These are phyloP conservation scores for Termitomyces sp. DNA, from an alignment of 768 basidiomycete species.

Conservation along the genomic window DNA sequence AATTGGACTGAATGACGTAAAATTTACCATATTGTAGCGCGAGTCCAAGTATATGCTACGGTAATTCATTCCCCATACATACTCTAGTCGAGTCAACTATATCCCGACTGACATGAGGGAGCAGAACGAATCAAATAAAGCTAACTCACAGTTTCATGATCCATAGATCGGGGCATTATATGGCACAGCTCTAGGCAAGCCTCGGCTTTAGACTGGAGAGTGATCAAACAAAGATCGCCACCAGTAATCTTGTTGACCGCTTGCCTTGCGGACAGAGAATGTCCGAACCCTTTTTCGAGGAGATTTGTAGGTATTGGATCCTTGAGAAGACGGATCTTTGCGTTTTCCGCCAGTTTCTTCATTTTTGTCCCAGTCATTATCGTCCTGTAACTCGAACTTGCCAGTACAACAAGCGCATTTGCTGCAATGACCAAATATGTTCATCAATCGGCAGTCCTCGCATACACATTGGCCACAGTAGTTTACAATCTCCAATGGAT, in stretches of 20 bases:
- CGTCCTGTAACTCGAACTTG: neutral
- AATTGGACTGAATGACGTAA: neutral
- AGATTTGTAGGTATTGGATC: neutral
- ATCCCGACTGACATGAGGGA: neutral
- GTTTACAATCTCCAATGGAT: neutral
- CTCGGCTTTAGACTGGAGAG: neutral
- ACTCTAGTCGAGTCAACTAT: neutral
- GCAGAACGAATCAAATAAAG: neutral
- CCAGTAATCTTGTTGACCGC: neutral
- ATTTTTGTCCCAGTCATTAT: neutral
- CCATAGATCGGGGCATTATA: neutral
- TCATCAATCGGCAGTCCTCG: neutral
- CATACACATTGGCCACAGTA: neutral
- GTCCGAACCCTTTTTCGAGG: neutral
- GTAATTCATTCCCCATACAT: neutral
- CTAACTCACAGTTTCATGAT: neutral
- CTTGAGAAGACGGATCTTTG: neutral
- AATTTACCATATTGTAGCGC: neutral
- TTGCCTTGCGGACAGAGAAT: neutral
- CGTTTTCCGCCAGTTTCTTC: neutral
- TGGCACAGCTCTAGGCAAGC: neutral
- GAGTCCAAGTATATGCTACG: neutral
- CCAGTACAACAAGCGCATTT: neutral
- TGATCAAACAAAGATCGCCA: neutral
- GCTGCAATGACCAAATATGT: neutral